phyloP scores from a whole-genome alignment of 345 rosid species.

The Linum lewisii region DNA sequence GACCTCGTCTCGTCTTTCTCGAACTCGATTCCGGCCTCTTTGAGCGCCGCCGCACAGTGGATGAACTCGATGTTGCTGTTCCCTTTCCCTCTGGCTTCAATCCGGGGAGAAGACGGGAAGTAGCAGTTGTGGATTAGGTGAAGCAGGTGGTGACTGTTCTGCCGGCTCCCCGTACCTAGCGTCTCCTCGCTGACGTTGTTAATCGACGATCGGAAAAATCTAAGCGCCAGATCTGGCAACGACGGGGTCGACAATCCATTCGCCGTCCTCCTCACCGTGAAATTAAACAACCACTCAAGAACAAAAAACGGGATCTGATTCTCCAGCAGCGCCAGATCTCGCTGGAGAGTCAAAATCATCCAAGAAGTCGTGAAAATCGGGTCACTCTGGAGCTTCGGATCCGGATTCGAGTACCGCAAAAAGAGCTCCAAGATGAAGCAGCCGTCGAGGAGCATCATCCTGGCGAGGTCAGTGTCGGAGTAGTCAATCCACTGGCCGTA shows the following conservation, averaged over 20 bases:
- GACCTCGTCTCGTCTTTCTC: slow-evolving; percentile 6
- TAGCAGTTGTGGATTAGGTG: slow-evolving; percentile 12
- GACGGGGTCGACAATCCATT: not conserved
- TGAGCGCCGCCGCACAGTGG: slow-evolving; percentile 24
- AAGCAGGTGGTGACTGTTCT: slow-evolving; percentile 1
- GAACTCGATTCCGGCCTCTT: slow-evolving; percentile 31
- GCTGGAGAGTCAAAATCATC: slow-evolving; percentile 21
- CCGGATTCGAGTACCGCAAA: slow-evolving; percentile 13
- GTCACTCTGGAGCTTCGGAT: slow-evolving; percentile 21
- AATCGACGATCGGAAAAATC: slow-evolving; percentile 5
- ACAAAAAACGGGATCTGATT: slow-evolving; percentile 19
- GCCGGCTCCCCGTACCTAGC: not conserved
- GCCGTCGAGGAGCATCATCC: slow-evolving; percentile 7
- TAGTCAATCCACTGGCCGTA: not conserved
- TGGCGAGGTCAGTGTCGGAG: not conserved
- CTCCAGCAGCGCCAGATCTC: slow-evolving; percentile 17
- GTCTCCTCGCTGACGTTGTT: not conserved
- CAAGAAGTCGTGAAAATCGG: slow-evolving; percentile 22
- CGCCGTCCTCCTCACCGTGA: not conserved
- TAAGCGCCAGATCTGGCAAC: slow-evolving; percentile 1
- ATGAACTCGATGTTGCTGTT: slow-evolving; percentile 10
- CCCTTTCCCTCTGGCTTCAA: not conserved
- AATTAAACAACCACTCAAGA: slow-evolving; percentile 13
- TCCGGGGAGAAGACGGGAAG: slow-evolving; percentile 6
- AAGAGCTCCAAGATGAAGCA: slow-evolving; percentile 16